A percentile compares a stretch with the other conserved stretches of the same genome.
phyloP scores from a whole-genome alignment of 1,139 yeast species.

The Chernovozyma sophiae-reginae region DNA sequence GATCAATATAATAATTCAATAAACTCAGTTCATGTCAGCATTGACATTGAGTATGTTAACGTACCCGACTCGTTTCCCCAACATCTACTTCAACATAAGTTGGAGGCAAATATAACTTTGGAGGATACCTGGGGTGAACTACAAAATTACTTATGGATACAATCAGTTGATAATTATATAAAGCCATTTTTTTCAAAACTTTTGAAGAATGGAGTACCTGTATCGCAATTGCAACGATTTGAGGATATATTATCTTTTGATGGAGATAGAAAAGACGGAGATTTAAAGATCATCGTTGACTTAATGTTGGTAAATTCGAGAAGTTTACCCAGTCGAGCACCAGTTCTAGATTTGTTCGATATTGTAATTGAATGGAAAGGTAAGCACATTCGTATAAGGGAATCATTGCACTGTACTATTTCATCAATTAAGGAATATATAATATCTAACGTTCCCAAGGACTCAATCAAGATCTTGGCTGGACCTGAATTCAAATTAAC shows the following conservation, averaged over 20 bases:
- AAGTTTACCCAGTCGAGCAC: slow-evolving; percentile 20
- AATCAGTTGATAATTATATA: slow-evolving; percentile 19
- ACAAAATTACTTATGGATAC: slow-evolving; percentile 26
- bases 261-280: slow-evolving; percentile 8
- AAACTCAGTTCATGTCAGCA: not conserved
- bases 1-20: not conserved
- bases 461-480: not conserved
- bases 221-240: not conserved
- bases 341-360: slow-evolving; percentile 23
- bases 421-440: slow-evolving; percentile 19
- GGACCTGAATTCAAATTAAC: not conserved
- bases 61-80: slow-evolving; percentile 3
- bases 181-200: slow-evolving; percentile 23
- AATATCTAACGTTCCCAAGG: not conserved
- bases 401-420: slow-evolving; percentile 21
- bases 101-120: slow-evolving; percentile 17
- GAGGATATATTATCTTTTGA: not conserved
- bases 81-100: slow-evolving; percentile 1
- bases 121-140: slow-evolving; percentile 20
- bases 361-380: slow-evolving; percentile 17
- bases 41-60: slow-evolving; percentile 3
- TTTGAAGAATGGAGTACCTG: slow-evolving; percentile 7
- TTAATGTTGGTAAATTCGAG: slow-evolving; percentile 17
- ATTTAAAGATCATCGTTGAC: slow-evolving; percentile 19
- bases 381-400: slow-evolving; percentile 14